phyloP scores from a whole-genome alignment of 1,284 basidiomycete genomes.

The Austroboletus niveus region DNA sequence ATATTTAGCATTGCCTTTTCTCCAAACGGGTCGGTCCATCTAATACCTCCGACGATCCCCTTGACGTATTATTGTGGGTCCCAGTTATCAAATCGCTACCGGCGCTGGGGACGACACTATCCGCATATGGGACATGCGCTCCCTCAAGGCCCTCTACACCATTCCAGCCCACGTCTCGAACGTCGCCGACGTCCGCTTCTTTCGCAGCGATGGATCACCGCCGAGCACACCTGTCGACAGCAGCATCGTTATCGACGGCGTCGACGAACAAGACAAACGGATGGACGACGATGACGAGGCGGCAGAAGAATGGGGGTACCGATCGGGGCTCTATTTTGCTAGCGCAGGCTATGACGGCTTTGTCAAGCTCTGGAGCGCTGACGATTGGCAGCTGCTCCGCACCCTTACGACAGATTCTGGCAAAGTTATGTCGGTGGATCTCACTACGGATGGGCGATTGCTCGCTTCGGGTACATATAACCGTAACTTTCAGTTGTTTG shows the following conservation, averaged over 20 bases:
- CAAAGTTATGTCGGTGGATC: conserved; percentile 98
- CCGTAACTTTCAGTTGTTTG: conserved; percentile 90
- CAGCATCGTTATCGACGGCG: conserved; percentile 40
- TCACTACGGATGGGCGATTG: conserved; percentile 79
- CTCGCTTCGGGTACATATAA: conserved; percentile 91
- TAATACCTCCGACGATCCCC: conserved; percentile 9
- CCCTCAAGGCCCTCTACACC: conserved; percentile 88
- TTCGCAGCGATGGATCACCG: conserved; percentile 53
- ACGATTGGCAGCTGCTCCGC: conserved; percentile 93
- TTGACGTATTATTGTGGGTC: conserved; percentile 15
- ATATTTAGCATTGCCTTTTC: conserved; percentile 93
- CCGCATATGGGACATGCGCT: conserved; percentile 97
- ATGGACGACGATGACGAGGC: conserved; percentile 31
- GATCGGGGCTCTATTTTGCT: conserved; percentile 89
- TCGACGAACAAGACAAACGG: conserved; percentile 27
- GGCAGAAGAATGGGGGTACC: conserved; percentile 66
- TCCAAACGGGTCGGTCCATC: conserved; percentile 80
- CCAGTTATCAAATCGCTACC: conserved; percentile 93
- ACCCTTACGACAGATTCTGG: conserved; percentile 91
- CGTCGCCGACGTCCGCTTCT: conserved; percentile 94
- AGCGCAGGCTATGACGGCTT: conserved; percentile 94
- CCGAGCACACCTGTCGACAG: conserved; percentile 30
- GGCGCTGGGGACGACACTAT: conserved; percentile 97
- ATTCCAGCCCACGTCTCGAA: conserved; percentile 96
- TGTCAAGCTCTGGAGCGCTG: conserved; percentile 96